phyloP scores from a whole-genome alignment of 2,329 filamentous ascomycete genomes.

The Hymenoscyphus salicellus region DNA sequence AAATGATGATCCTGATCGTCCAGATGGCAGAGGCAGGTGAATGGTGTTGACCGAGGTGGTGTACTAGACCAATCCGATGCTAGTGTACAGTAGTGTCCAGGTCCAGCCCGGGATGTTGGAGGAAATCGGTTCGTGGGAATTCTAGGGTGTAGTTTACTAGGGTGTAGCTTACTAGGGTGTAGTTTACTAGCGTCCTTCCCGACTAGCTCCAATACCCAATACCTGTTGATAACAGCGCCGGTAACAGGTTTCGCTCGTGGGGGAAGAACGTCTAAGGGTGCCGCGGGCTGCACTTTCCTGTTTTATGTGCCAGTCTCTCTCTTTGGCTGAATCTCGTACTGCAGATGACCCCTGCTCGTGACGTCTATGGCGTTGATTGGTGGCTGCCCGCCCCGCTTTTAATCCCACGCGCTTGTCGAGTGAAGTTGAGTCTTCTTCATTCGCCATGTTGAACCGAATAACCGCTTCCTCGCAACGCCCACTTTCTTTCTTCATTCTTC shows the following conservation, averaged over 20 bases:
- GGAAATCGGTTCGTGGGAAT: neutral
- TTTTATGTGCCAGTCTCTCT: neutral
- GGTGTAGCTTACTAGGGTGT: too few relatives aligned
- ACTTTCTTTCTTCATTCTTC: neutral
- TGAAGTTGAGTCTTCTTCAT: neutral
- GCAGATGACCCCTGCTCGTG: neutral
- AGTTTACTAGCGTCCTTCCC: neutral
- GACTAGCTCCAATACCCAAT: neutral
- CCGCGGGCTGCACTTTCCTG: neutral
- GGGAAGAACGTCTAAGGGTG: neutral
- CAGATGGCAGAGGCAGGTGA: neutral
- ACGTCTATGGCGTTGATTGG: neutral
- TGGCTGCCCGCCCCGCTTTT: neutral
- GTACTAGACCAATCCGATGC: too few relatives aligned
- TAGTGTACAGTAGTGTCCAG: neutral
- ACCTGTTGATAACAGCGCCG: neutral
- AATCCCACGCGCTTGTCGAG: neutral
- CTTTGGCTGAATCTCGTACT: neutral
- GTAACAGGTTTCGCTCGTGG: conserved; percentile 1
- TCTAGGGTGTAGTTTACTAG: neutral
- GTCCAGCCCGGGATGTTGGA: neutral
- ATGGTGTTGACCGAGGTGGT: neutral
- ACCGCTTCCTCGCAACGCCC: neutral
- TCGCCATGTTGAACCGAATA: neutral
- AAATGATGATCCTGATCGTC: neutral